phyloP scores from a whole-genome alignment of 768 basidiomycete genomes.

The Leccinum variicolor region DNA sequence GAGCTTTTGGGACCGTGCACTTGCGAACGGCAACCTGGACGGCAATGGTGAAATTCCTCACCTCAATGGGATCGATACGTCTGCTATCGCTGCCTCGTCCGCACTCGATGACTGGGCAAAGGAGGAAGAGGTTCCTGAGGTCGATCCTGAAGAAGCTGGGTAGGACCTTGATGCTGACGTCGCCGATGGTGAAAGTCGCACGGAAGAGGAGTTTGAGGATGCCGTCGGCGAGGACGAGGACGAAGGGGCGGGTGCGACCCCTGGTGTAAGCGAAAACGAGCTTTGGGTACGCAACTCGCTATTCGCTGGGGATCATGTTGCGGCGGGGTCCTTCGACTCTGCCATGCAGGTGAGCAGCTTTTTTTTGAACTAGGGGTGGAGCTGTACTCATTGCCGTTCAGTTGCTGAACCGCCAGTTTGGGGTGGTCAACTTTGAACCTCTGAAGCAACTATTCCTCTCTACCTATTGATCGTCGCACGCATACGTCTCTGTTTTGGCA shows the following conservation, averaged over 20 bases:
- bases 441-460: slow-evolving; percentile 88
- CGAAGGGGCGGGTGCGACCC: slow-evolving; percentile 72
- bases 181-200: slow-evolving; percentile 56
- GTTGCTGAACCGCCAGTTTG: slow-evolving; percentile 91
- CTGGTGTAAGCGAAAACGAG: slow-evolving; percentile 84
- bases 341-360: slow-evolving; percentile 85
- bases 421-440: slow-evolving; percentile 80
- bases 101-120: slow-evolving; percentile 85
- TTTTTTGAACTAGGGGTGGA: neutral
- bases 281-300: slow-evolving; percentile 96
- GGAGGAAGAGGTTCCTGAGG: slow-evolving; percentile 72
- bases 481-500: slow-evolving; percentile 81
- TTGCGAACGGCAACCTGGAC: slow-evolving; percentile 79
- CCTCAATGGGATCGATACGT: slow-evolving; percentile 64
- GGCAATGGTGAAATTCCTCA: slow-evolving; percentile 64
- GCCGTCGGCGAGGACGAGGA: slow-evolving; percentile 56
- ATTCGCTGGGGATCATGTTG: slow-evolving; percentile 90
- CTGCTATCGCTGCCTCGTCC: slow-evolving; percentile 49
- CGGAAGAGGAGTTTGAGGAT: slow-evolving; percentile 44
- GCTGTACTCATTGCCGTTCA: slow-evolving; percentile 28
- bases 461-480: slow-evolving; percentile 85
- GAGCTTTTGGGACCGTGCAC: slow-evolving; percentile 94
- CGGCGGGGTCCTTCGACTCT: slow-evolving; percentile 93
- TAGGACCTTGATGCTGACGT: slow-evolving; percentile 87
- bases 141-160: slow-evolving; percentile 70